Base-by-base conservation (phyloP, 345 rosid genomes). In the Lagerstroemia speciosa region DNA sequence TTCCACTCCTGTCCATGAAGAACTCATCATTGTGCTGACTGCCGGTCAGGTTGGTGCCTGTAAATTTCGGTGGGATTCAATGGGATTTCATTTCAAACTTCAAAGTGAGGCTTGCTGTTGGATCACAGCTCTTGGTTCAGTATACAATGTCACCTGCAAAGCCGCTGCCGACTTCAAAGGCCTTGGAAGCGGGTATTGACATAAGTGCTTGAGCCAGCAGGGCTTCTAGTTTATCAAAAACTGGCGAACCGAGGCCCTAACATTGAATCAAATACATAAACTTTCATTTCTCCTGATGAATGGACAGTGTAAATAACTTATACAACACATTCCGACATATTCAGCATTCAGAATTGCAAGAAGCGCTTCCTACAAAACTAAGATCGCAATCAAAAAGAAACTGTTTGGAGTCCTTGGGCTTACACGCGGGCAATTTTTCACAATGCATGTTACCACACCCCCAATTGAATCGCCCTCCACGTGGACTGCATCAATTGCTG, bases 171-270 rank as follows among this genome's bases (percentile, higher is more conserved):
- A 94, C 71, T 81, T 94, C 98, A 76, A 94, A 94, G 69, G 98
- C 97, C 73, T 91, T 94, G 55, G 95, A 85, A 68, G 99, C 99
- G 75, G 99, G 99, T 71, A 94, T 77, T 0, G 99, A 94, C 91
- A 94, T 77, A 50, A 81, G 85, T 77, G 98, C 99, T 80, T 87
- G 90, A 12, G 99, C 99, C 58, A 94, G 83, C 84, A 91, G 86
- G 33, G 97, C 98, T 81, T 91, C 98, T 74, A 94, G 93, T 80
- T 94, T 94, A 79, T 86, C 96, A 29, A 94, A 94, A 63, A 94
- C 99, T 0, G 99, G 99, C 33, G 99, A 85, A 73, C 99, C 99
- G 67, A 94, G 99, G 72, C 99, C 99, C 99, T 94, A 89, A 15
- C 22, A 65, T 0, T 27, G 74, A 77, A 55, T 40, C 36, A 7